Conservation (phyloP, 2,329 filamentous ascomycete genomes). For the Ceratocystis harringtonii region DNA sequence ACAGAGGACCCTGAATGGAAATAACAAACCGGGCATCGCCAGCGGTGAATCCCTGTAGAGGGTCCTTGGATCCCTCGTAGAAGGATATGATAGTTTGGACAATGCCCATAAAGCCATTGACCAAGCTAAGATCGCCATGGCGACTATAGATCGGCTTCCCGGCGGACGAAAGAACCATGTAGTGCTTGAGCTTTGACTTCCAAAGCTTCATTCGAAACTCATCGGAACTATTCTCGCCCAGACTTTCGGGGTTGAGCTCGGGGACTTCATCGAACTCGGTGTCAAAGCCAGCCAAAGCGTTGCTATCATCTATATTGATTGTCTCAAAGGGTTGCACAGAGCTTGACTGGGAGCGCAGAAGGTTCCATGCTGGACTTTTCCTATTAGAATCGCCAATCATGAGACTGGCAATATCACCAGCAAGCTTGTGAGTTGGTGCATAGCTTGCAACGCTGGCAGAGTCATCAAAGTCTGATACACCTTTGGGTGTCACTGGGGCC, state of each 20-base stretch:
- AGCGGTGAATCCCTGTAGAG: conserved; percentile 72
- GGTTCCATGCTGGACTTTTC: conserved; percentile 52
- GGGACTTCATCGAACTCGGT: conserved; percentile 66
- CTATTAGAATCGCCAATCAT: conserved; percentile 55
- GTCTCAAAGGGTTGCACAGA: conserved; percentile 46
- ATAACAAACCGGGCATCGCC: conserved; percentile 76
- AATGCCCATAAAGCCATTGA: conserved; percentile 88
- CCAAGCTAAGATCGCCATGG: conserved; percentile 76
- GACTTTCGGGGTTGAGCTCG: conserved; percentile 24
- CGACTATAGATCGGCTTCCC: conserved; percentile 96
- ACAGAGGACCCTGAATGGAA: conserved; percentile 68
- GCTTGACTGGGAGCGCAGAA: conserved; percentile 48
- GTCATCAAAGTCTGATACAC: conserved; percentile 38
- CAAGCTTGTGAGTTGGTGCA: conserved; percentile 45
- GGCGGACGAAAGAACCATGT: conserved; percentile 86
- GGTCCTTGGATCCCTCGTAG: conserved; percentile 67
- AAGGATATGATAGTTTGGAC: conserved; percentile 97
- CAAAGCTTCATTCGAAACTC: conserved; percentile 54
- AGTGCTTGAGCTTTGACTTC: conserved; percentile 93
- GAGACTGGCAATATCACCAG: conserved; percentile 66
- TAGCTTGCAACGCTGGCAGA: conserved; percentile 52
- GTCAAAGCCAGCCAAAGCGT: conserved; percentile 50
- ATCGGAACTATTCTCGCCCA: conserved; percentile 30
- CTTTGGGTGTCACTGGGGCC: conserved; percentile 11
- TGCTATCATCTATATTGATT: conserved; percentile 30